Evolutionary conservation across 2,329 filamentous ascomycete species (phyloP).

Genomic region (Cladophialophora exuberans): DNA sequence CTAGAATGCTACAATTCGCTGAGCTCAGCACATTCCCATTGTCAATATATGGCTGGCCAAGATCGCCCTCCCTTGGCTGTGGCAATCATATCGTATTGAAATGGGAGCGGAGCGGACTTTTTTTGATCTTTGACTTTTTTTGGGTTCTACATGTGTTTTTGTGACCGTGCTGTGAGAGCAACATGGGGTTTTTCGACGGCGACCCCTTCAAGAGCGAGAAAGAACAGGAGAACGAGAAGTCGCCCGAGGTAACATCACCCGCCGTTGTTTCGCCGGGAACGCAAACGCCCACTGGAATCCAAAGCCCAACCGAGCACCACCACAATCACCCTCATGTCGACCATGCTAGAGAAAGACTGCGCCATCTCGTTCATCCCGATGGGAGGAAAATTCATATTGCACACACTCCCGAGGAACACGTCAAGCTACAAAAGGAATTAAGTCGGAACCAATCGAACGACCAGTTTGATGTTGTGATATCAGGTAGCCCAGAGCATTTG

Average conservation of each 20-base stretch:
- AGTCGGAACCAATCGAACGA: not conserved
- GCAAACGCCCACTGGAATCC: constrained; percentile 1
- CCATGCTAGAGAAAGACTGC: constrained; percentile 8
- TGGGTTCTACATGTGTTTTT: not conserved
- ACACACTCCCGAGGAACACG: constrained; percentile 9
- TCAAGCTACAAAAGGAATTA: constrained; percentile 4
- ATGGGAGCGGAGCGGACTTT: not conserved
- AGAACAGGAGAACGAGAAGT: constrained; percentile 7
- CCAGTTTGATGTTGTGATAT: constrained; percentile 11
- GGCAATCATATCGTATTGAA: not conserved
- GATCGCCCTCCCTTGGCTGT: constrained; percentile 2
- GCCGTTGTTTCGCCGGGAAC: not conserved
- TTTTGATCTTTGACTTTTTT: not conserved
- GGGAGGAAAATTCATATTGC: constrained; percentile 13
- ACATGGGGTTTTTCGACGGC: constrained; percentile 1
- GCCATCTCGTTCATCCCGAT: constrained; percentile 9
- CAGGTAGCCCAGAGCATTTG: constrained; percentile 8
- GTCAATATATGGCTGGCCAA: constrained; percentile 1
- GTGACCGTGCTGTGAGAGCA: not conserved
- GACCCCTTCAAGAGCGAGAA: not conserved
- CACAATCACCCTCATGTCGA: constrained; percentile 6
- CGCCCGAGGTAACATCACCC: not conserved
- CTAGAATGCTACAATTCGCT: constrained; percentile 4
- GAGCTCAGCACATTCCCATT: constrained; percentile 3
- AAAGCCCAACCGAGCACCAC: not conserved